Base-by-base conservation (phyloP, 1,139 yeast genomes). In the Pichia sp. region DNA sequence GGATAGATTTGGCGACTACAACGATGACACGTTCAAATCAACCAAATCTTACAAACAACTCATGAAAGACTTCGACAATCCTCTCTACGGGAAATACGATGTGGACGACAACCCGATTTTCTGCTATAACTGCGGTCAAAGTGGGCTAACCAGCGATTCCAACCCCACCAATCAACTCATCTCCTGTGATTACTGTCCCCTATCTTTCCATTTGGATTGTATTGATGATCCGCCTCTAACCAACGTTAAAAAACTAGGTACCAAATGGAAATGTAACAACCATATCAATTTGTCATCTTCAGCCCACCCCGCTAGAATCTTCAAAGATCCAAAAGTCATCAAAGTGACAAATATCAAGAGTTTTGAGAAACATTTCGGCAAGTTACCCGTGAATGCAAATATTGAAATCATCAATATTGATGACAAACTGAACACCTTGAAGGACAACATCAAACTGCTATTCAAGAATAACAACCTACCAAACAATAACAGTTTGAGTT, bases 201-300 rank as follows among this genome's bases (percentile, higher is more conserved):
- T 85, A n/a, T 77, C 82, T 15, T 92, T 96, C 95, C 98, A 92
- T 65, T 68, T 90, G 42, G 97, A 92, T 66, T 92, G 98, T 65
- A 66, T 92, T 13, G 73, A 74, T 41, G 85, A 32, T 8, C 36
- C 87, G 11, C 96, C 96, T 2, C 67, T 87, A 59, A 74, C 85
- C 23, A 73, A 83, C 8, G 78, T 84, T n/a, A 87, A 88, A 59
- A 79, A 85, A 24, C 67, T 88, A 39, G 94, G 95, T 1, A 74
- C 77, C 39, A 86, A 86, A 61, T 92, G 98, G 98, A 81, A 80
- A 66, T 92, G 98, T 63, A 98, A 97, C 0, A 81, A 86, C 58
- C 98, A 92, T 66, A 77, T 80, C 15, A 87, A 80, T 42, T 73
- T 75, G 43, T 68, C 82, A 9, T 73, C 75, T 43, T 68, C 82